These are phyloP conservation scores for Kregervanrija fluxuum DNA, from an alignment of 805 yeast genomes.

Conservation along the genomic window DNA sequence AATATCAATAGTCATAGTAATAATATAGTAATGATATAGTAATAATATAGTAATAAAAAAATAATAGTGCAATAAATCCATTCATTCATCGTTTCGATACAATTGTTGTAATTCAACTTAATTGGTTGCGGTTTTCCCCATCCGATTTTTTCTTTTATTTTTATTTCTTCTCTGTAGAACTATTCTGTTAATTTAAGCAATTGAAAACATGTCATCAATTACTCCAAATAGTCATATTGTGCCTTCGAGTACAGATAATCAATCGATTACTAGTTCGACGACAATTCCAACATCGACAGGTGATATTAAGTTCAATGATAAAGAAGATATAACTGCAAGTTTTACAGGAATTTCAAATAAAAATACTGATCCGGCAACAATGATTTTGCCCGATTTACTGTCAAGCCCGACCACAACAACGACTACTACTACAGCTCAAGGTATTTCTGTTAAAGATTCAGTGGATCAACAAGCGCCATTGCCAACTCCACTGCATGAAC, in stretches of 20 bases:
- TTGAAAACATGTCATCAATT: no score
- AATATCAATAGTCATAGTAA: no score
- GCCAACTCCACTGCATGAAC: background rate
- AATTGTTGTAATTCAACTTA: no score
- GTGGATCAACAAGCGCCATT: background rate
- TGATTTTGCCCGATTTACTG: conserved; percentile 4
- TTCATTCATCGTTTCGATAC: no score
- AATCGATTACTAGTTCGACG: conserved; percentile 4
- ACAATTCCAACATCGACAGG: conserved; percentile 18
- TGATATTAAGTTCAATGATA: conserved; percentile 24
- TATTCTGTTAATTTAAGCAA: no score
- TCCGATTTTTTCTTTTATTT: background rate
- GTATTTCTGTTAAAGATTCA: no score
- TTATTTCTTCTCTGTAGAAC: no score
- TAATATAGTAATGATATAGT: no score
- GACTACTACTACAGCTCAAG: background rate
- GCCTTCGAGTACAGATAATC: background rate
- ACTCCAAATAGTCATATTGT: no score
- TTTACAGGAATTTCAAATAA: conserved; percentile 31
- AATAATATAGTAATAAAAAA: no score
- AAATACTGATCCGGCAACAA: conserved; percentile 8
- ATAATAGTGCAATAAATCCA: no score
- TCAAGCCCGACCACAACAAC: background rate
- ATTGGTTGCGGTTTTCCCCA: background rate
- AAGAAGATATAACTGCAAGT: conserved; percentile 30